A percentile compares a stretch with the other conserved stretches of the same genome.
Conservation (phyloP, 306 rosid genomes). For the Potentilla sterilis region DNA sequence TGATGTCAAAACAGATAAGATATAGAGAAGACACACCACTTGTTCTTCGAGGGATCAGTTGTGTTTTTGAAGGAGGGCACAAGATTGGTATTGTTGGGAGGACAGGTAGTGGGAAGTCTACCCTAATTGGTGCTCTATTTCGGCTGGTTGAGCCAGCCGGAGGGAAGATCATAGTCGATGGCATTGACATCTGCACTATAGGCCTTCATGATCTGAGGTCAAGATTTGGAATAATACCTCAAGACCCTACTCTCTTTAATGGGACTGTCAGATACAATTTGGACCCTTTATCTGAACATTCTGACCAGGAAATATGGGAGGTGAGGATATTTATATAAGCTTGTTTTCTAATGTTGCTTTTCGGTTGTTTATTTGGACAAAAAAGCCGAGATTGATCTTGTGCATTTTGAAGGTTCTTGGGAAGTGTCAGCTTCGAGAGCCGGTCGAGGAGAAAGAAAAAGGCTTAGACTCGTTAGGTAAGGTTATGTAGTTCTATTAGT, state of each 20-base stretch:
- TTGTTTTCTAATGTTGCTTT: neutral
- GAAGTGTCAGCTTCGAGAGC: conserved; percentile 76
- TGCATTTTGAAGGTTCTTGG: conserved; percentile 59
- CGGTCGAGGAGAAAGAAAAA: conserved; percentile 67
- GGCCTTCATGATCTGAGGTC: conserved; percentile 89
- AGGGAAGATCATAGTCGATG: conserved; percentile 63
- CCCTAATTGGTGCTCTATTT: conserved; percentile 62
- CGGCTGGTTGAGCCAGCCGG: conserved; percentile 70
- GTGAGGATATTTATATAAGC: conserved; percentile 27
- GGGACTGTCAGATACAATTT: conserved; percentile 75
- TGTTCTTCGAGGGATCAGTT: conserved; percentile 73
- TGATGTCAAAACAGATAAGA: conserved; percentile 45
- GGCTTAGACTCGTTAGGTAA: conserved; percentile 71
- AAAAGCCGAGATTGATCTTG: conserved; percentile 5
- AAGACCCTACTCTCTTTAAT: conserved; percentile 83
- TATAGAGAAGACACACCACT: conserved; percentile 59
- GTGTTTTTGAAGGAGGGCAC: conserved; percentile 73
- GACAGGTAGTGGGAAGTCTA: conserved; percentile 84
- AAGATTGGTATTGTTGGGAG: conserved; percentile 79
- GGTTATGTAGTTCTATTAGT: neutral
- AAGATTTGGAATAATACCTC: conserved; percentile 69
- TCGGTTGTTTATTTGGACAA: neutral
- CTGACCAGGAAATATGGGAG: conserved; percentile 80
- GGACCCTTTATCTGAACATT: conserved; percentile 64
- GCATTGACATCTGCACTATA: conserved; percentile 60